These are phyloP conservation scores for Venustampulla echinocandica DNA, from an alignment of 495 filamentous ascomycete species.

Conservation along the genomic window DNA sequence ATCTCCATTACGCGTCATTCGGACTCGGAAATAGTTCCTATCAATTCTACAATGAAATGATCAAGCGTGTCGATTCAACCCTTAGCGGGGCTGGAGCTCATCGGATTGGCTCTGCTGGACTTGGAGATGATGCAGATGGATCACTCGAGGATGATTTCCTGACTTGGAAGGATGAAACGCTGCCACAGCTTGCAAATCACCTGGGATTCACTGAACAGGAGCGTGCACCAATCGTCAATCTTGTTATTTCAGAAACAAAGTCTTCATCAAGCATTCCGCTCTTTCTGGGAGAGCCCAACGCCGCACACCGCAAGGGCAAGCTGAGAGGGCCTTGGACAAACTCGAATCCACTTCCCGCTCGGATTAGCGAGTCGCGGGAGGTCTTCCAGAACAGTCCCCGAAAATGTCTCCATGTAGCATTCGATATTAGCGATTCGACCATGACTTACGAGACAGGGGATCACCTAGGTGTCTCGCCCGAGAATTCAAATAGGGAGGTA, in stretches of 20 bases:
- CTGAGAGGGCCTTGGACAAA: conserved; percentile 4
- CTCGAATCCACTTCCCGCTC: conserved; percentile 5
- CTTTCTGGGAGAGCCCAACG: conserved; percentile 7
- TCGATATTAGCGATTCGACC: conserved; percentile 4
- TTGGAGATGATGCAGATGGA: conserved; percentile 14
- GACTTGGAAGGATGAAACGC: conserved; percentile 12
- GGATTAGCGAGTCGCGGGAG: conserved; percentile 2
- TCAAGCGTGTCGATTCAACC: conserved; percentile 1
- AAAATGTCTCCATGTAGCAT: conserved; percentile 10
- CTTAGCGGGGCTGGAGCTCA: conserved; percentile 4
- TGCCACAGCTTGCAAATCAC: not conserved
- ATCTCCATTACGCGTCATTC: conserved; percentile 23
- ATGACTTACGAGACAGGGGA: conserved; percentile 14
- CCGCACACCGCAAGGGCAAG: conserved; percentile 1
- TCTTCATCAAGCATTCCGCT: not conserved
- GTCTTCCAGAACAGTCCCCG: conserved; percentile 1
- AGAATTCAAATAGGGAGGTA: conserved; percentile 9
- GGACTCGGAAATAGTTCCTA: conserved; percentile 23
- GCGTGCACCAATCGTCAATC: not conserved
- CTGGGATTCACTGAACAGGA: not conserved
- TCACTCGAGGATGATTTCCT: conserved; percentile 16
- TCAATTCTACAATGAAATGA: conserved; percentile 9
- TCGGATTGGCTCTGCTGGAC: conserved; percentile 4
- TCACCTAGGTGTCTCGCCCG: conserved; percentile 9
- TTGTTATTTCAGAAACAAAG: conserved; percentile 1